These are phyloP conservation scores for Magnolia changhungtana DNA, from an alignment of 164 flowering plant genomes.

Conservation along the genomic window DNA sequence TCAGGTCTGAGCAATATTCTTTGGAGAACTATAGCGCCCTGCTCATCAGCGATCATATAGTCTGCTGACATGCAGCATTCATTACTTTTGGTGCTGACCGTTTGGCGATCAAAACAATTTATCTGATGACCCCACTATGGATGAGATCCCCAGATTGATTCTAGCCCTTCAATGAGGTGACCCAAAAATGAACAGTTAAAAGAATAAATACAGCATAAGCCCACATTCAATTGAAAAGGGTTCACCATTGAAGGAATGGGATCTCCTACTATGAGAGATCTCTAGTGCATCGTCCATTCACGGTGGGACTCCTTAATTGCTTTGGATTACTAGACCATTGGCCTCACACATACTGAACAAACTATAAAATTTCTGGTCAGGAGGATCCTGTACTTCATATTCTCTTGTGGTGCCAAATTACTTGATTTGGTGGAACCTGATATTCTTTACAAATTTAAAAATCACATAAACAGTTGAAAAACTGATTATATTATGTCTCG, in stretches of 20 bases:
- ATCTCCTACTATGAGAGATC: not conserved
- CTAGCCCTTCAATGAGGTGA: too few relatives aligned
- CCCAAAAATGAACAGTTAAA: too few relatives aligned
- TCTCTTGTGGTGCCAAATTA: not conserved
- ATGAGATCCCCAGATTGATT: not conserved
- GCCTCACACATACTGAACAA: not conserved
- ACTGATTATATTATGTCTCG: conserved; percentile 6
- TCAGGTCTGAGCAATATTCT: conserved; percentile 51
- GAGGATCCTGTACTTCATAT: not conserved
- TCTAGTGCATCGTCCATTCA: not conserved
- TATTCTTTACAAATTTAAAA: not conserved
- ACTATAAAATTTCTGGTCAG: too few relatives aligned
- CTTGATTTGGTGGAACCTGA: not conserved
- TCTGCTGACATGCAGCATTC: not conserved
- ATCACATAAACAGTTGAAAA: not conserved
- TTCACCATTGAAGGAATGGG: not conserved
- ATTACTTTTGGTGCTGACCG: not conserved
- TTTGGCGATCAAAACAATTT: not conserved
- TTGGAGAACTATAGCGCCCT: not conserved
- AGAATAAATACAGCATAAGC: not conserved
- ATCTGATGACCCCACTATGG: not conserved
- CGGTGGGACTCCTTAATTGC: not conserved
- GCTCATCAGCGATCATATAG: not conserved
- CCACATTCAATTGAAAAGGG: not conserved
- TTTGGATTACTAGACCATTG: not conserved